phyloP scores from a whole-genome alignment of 768 basidiomycete genomes.

The Termitomyces sp. region DNA sequence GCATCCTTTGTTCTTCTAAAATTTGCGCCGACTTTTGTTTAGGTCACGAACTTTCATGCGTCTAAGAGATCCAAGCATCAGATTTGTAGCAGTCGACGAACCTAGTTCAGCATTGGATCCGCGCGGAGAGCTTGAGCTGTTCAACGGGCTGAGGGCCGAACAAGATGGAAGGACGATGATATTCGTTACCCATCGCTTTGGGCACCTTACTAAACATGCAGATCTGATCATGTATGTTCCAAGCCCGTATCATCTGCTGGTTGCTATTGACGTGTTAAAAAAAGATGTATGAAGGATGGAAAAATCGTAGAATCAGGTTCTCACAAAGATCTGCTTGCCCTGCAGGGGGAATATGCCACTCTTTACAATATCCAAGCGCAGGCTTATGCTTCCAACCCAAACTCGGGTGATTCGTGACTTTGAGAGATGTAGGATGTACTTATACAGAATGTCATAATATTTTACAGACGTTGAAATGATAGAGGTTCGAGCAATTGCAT shows the following conservation, averaged over 20 bases:
- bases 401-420: not conserved
- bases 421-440: not conserved
- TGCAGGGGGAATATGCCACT: slow-evolving; percentile 24
- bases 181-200: slow-evolving; percentile 32
- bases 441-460: not conserved
- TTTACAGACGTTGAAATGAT: not conserved
- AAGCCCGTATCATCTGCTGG: not conserved
- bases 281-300: slow-evolving; percentile 31
- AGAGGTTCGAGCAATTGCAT: no score
- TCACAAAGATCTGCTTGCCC: slow-evolving; percentile 25
- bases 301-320: slow-evolving; percentile 22
- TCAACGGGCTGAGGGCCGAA: no score
- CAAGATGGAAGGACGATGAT: slow-evolving; percentile 33
- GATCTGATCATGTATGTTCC: slow-evolving; percentile 29
- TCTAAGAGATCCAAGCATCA: slow-evolving; percentile 15
- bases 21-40: not conserved
- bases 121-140: no score
- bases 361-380: slow-evolving; percentile 28
- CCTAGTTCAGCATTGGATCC: no score
- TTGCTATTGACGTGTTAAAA: not conserved
- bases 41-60: slow-evolving; percentile 28
- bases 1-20: not conserved
- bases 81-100: no score
- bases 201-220: slow-evolving; percentile 28
- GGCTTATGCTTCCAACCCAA: slow-evolving; percentile 17